Conservation (phyloP, 495 filamentous ascomycete species). For the Hypomontagnella submonticulosa region DNA sequence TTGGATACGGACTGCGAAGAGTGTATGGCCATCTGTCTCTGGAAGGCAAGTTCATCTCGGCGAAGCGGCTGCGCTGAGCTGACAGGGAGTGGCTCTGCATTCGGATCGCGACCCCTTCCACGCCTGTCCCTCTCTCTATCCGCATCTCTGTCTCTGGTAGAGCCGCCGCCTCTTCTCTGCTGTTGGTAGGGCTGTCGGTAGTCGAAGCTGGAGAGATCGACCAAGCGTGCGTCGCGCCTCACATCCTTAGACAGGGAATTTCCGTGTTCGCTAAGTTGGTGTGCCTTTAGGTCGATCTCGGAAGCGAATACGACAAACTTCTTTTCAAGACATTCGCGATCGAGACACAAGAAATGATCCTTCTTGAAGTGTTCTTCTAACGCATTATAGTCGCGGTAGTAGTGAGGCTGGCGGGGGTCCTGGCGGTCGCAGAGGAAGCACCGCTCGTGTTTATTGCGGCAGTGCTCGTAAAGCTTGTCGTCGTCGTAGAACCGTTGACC, state of each 20-base stretch:
- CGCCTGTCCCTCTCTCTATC: constrained; percentile 61
- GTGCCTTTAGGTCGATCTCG: constrained; percentile 91
- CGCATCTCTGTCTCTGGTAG: constrained; percentile 42
- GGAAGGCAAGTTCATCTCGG: constrained; percentile 90
- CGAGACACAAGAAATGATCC: constrained; percentile 86
- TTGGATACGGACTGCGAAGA: constrained; percentile 80
- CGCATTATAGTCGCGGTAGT: constrained; percentile 86
- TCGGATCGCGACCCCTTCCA: constrained; percentile 65
- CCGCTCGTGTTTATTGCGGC: constrained; percentile 89
- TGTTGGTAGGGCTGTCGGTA: constrained; percentile 76
- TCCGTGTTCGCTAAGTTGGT: constrained; percentile 81
- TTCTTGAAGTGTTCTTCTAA: constrained; percentile 86
- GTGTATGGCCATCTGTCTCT: constrained; percentile 91
- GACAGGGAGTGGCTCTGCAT: constrained; percentile 78
- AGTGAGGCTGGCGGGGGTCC: constrained; percentile 76
- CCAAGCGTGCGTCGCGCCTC: constrained; percentile 81
- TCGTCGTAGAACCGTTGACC: constrained; percentile 91
- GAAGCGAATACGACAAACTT: constrained; percentile 98
- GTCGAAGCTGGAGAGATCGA: constrained; percentile 89
- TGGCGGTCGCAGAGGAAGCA: constrained; percentile 93
- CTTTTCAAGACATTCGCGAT: constrained; percentile 91
- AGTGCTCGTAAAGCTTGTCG: constrained; percentile 94
- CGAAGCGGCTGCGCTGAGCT: constrained; percentile 85
- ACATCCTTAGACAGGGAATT: constrained; percentile 84
- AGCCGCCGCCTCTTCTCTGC: constrained; percentile 65